Evolutionary conservation across 176 grass and related monocot species (phyloP), one percentile per base, ranked within the genome.

Genomic region (Carex cristatella): DNA sequence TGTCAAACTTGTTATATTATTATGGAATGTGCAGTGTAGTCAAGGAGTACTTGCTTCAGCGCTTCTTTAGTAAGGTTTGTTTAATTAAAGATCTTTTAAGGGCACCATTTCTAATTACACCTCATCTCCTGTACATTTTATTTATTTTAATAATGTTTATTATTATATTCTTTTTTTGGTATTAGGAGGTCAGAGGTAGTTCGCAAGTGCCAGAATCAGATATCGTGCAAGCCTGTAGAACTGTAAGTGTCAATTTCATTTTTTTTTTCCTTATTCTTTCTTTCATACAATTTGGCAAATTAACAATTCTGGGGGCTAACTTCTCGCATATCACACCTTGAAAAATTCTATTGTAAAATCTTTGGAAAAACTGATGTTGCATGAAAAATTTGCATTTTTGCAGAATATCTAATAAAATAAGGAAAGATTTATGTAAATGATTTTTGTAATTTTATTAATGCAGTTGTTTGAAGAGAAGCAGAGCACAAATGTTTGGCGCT

Each of bases 11-110:
- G 79, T 81, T 99, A 49, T 99, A 99, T 89, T 99, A 91, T 80
- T 99, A 95, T 90, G 96, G 96, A 74, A 99, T 91, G 90, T 95
- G 96, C 80, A 88, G 88, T 48, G 79, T 99, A 84, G 88, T 99
- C 70, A 95, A 94, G 85, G 96, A 99, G 37, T 88, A 79, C 81
- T 90, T 99, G 83, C 81, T 99, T 84, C 96, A 99, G 82, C 90
- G 96, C 38, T 99, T 92, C 86, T 99, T 99, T 81, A 95, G 96
- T 72, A 99, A 94, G 96, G 96, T 99, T 87, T 44, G 42, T 68
- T 83, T 32, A 53, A 83, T 83, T 81, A 60, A 81, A 83, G 40
- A 54, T 30, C 61, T 51, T 83, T 83, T 6, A 31, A 68, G 40
- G 63, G 16, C 68, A 55, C 16, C 35, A 33, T 81, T 68, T 69